Evolutionary conservation across 129 eudicot genomes (phyloP), one percentile per base, ranked within the genome.

Genomic region (Flaveria bidentis): DNA sequence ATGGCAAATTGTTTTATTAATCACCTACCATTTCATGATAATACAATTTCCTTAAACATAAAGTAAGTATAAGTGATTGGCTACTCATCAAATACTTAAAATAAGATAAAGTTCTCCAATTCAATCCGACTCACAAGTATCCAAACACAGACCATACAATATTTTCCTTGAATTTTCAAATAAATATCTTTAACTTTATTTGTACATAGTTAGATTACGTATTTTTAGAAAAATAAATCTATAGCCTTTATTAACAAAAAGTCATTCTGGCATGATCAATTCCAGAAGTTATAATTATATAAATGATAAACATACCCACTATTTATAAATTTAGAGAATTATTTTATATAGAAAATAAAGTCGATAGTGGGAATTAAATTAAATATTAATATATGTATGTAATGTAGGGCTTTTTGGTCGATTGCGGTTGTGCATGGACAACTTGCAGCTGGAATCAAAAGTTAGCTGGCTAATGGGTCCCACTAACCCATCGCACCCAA

Each of bases 381-480:
- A 20, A 20, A 20, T 20, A 20, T 20, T 20, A 57, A 62, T 45
- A 45, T 45, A 11, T 45, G 13, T 45, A 9, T 45, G 26, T 62
- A 11, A 62, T 62, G 68, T 28, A 62, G 45, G 68, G 20, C 20
- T 14, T 13, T 62, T 28, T 26, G 20, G 9, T 13, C 45, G 17
- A 62, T 62, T 62, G 68, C 12, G 20, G 44, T 57, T 26, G 50
- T 57, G 42, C 49, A 74, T 25, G 16, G 33, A 23, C 78, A 74
- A 44, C 25, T 60, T 60, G 69, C 66, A 42, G 45, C 33, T 61
- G 78, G 46, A 74, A 74, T 60, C 45, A 74, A 74, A 74, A 44
- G 10, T 74, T 74, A 74, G 78, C 78, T 74, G 78, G 70, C 58
- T 58, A 15, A 73, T 14, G 56, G 62, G 56, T 5, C 78, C 78